Conservation (phyloP, 2,329 filamentous ascomycete genomes). For the Aureobasidium lini region DNA sequence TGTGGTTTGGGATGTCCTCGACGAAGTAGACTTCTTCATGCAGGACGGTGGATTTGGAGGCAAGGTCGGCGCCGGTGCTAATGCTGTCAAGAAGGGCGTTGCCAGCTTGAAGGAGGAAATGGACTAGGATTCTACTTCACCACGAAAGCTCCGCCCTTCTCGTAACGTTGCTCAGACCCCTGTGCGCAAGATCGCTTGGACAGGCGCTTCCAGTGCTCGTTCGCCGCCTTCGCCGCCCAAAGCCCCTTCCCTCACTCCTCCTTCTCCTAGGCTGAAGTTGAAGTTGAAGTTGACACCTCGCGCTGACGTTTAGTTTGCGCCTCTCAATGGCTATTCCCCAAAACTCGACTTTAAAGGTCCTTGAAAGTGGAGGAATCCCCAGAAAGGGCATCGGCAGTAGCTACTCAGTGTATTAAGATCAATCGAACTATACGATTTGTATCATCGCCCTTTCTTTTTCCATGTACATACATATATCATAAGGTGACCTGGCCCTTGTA, state of each 20-base stretch:
- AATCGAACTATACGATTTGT: too few relatives aligned
- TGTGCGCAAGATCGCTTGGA: not conserved
- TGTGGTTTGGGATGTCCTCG: conserved; percentile 82
- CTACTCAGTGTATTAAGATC: too few relatives aligned
- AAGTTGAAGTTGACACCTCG: not conserved
- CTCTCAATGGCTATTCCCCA: too few relatives aligned
- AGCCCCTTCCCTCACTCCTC: not conserved
- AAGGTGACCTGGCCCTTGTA: too few relatives aligned
- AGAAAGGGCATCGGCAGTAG: too few relatives aligned
- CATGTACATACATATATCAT: too few relatives aligned
- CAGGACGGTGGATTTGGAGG: conserved; percentile 50
- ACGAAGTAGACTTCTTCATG: conserved; percentile 87
- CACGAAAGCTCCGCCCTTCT: conserved; percentile 14
- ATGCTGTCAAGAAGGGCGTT: conserved; percentile 17
- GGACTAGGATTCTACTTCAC: conserved; percentile 11
- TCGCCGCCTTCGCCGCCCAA: not conserved
- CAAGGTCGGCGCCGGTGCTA: conserved; percentile 20
- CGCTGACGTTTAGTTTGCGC: not conserved
- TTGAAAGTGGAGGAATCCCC: too few relatives aligned
- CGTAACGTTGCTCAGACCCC: not conserved
- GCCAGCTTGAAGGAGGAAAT: conserved; percentile 17
- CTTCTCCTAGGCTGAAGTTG: not conserved
- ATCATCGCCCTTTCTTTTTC: too few relatives aligned
- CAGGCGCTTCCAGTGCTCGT: not conserved
- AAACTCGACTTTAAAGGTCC: too few relatives aligned